A percentile compares a stretch with the other conserved stretches of the same genome.
Evolutionary conservation across 257 asterid genomes (phyloP).

Genomic region (Solanum neorickii): DNA sequence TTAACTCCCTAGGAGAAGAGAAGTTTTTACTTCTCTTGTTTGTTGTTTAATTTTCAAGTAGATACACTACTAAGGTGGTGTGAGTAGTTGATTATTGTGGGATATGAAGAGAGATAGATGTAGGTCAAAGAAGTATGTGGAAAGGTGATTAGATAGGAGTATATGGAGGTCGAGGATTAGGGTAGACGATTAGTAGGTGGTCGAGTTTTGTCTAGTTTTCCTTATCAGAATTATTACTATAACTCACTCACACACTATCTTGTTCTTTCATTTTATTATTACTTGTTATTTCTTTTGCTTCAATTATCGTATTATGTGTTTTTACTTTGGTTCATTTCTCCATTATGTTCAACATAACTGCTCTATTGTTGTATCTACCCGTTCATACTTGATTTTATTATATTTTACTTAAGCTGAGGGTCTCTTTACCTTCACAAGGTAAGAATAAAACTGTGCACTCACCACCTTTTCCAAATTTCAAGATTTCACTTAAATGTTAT

Average conservation of each 20-base stretch:
- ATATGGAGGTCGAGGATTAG: neutral
- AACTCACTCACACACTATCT: neutral
- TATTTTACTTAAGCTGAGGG: neutral
- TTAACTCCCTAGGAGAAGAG: neutral
- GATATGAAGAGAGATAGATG: neutral
- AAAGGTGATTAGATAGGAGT: neutral
- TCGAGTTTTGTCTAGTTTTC: neutral
- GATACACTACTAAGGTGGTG: neutral
- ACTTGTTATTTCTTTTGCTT: neutral
- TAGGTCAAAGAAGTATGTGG: neutral
- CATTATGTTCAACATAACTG: neutral
- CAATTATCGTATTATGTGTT: neutral
- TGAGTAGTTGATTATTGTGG: neutral
- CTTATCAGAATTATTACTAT: neutral
- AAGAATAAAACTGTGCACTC: no score
- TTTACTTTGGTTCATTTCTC: neutral
- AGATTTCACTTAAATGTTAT: neutral
- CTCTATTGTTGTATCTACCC: neutral
- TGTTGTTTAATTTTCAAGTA: neutral
- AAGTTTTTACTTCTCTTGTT: neutral
- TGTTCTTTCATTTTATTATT: neutral
- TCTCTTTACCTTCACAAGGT: neutral
- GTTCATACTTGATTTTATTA: neutral
- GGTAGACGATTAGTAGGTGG: neutral
- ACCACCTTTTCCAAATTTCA: fast-evolving